Conservation (phyloP, 1,139 yeast species). For the Suhomyces yuchorum region DNA sequence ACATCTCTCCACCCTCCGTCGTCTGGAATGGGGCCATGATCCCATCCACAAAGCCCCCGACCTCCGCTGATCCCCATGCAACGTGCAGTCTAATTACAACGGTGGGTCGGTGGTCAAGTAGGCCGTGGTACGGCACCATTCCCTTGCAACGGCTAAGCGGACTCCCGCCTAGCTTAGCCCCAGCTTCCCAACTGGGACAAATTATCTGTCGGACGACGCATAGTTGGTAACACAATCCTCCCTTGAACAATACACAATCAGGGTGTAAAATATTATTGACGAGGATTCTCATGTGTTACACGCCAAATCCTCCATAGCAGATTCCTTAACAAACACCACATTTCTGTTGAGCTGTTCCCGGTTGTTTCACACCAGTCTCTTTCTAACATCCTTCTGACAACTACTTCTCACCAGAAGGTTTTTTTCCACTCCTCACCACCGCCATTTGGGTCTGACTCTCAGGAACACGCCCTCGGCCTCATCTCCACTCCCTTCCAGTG, state of each 20-base stretch:
- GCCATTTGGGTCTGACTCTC: too few species aligned
- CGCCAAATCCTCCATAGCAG: conserved; percentile 4
- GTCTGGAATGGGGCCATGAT: not conserved
- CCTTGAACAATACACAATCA: conserved; percentile 4
- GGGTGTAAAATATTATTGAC: conserved; percentile 10
- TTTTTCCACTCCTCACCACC: too few species aligned
- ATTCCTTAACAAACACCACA: not conserved
- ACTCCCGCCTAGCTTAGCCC: not conserved
- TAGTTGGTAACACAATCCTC: conserved; percentile 6
- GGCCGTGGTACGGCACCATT: conserved; percentile 6
- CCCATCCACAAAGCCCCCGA: not conserved
- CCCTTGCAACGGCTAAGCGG: conserved; percentile 3
- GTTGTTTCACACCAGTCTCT: not conserved
- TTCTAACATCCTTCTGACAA: not conserved
- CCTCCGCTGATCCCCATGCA: not conserved
- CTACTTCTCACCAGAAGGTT: not conserved
- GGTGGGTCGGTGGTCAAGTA: not conserved
- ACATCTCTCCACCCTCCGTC: not conserved
- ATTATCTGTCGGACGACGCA: conserved; percentile 2
- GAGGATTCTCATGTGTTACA: conserved; percentile 10
- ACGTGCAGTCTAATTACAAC: conserved; percentile 3
- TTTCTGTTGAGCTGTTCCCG: not conserved
- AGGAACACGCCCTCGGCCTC: too few species aligned
- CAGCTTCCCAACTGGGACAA: conserved; percentile 6
- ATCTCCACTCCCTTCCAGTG: too few species aligned